A percentile compares a stretch with the other conserved stretches of the same genome.
Evolutionary conservation across 2,329 filamentous ascomycete species (phyloP).

Genomic region (Talaromyces sp.): DNA sequence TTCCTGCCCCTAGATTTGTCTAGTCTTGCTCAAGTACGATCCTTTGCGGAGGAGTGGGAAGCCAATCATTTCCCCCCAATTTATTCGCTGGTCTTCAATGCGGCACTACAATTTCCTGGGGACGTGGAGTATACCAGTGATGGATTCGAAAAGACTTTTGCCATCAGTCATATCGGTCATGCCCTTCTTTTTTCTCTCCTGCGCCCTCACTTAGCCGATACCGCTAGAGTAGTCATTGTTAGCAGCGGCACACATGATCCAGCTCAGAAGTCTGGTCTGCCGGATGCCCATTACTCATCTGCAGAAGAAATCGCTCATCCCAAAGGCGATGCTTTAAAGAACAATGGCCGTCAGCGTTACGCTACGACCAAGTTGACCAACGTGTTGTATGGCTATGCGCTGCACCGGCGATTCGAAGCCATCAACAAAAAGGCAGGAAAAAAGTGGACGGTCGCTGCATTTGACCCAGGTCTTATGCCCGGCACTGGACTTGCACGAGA

Average conservation of each 20-base stretch:
- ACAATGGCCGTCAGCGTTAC: conserved; percentile 42
- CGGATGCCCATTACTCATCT: conserved; percentile 43
- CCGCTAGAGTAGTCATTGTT: conserved; percentile 46
- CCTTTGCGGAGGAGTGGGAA: conserved; percentile 40
- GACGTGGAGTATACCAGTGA: conserved; percentile 36
- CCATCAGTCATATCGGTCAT: conserved; percentile 51
- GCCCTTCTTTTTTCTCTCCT: conserved; percentile 51
- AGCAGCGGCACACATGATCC: conserved; percentile 50
- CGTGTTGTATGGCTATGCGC: conserved; percentile 48
- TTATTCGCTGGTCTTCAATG: conserved; percentile 48
- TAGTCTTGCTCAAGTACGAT: conserved; percentile 39
- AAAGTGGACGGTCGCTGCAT: conserved; percentile 41
- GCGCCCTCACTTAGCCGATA: conserved; percentile 36
- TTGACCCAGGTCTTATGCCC: conserved; percentile 51
- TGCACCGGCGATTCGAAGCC: conserved; percentile 36
- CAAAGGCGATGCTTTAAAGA: conserved; percentile 24
- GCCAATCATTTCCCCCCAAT: conserved; percentile 41
- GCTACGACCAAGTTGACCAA: conserved; percentile 48
- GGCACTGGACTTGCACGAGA: conserved; percentile 45
- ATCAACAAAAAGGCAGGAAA: conserved; percentile 21
- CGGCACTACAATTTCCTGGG: conserved; percentile 46
- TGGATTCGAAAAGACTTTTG: conserved; percentile 52
- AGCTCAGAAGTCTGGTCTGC: conserved; percentile 41
- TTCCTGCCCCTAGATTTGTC: conserved; percentile 48
- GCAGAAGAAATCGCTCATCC: conserved; percentile 49